phyloP scores from a whole-genome alignment of 495 filamentous ascomycete genomes.

The Evernia prunastri region DNA sequence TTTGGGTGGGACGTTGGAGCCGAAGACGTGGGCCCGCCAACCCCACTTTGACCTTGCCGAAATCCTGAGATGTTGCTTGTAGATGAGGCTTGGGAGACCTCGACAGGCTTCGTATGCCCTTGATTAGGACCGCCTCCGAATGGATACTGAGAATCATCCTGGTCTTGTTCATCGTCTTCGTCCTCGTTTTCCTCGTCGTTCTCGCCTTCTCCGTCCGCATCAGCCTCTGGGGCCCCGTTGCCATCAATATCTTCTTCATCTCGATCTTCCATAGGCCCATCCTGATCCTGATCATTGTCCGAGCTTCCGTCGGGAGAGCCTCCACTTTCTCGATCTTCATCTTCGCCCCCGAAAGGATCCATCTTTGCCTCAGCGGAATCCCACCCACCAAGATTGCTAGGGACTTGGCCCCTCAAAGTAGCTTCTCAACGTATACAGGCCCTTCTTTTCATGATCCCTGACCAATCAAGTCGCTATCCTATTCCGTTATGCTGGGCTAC shows the following conservation, averaged over 20 bases:
- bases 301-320: constrained; percentile 59
- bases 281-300: constrained; percentile 64
- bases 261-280: constrained; percentile 59
- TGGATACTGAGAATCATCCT: constrained; percentile 33
- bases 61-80: constrained; percentile 42
- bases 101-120: constrained; percentile 15
- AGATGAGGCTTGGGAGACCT: constrained; percentile 14
- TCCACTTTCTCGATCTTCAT: constrained; percentile 51
- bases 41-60: constrained; percentile 42
- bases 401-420: neutral
- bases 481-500: neutral
- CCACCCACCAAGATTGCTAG: neutral
- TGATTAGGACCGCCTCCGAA: constrained; percentile 16
- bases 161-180: constrained; percentile 50
- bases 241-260: constrained; percentile 50
- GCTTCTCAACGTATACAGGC: neutral
- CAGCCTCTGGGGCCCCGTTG: constrained; percentile 58
- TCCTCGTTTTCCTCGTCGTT: constrained; percentile 53
- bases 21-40: constrained; percentile 31
- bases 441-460: neutral
- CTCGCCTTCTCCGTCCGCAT: constrained; percentile 54
- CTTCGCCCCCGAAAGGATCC: constrained; percentile 39
- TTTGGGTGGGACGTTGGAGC: constrained; percentile 36
- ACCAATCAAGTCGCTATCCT: neutral
- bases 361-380: constrained; percentile 9